Base-by-base conservation (phyloP, 2,329 filamentous ascomycete species). In the Fusarium armeniacum region DNA sequence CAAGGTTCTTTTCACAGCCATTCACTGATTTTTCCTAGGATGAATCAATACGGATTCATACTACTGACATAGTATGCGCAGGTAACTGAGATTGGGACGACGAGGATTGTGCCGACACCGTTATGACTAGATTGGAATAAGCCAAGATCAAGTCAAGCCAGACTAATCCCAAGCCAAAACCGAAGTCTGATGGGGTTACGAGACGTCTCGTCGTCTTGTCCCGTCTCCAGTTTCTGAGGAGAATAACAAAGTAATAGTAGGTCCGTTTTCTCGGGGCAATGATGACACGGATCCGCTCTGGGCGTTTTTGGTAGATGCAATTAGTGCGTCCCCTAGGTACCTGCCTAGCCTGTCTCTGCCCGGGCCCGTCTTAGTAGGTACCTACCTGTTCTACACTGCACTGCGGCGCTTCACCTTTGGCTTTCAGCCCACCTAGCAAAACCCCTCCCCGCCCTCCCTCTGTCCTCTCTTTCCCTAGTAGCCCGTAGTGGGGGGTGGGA, bases 261-360 rank as follows among this genome's bases (percentile, higher is more conserved):
- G 36, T 44, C 30, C 40, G 49, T 12, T 50, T 50, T 45, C 60
- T 41, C 45, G 28, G 28, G 28, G 28, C 28, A 46, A 44, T 68
- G 62, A 68, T 68, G 50, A 49, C 62, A 70, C 49, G 62, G 62
- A 50, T 65, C 62, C 62, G 55, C 62, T 55, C 43, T 65, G 43
- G 52, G 62, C 62, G 46, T 50, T 52, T 62, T 56, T 62, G 55
- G 61, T 40, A 26, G 38, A 63, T 63, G 58, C 8, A 28, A 51
- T 51, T 51, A 51, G 47, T 33, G 24, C 18, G 18, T 51, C 47
- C 24, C 47, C 36, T 20, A 40, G 36, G n/a, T 22, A 40, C 36
- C 36, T 22, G 36, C 36, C 36, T 40, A 20, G 36, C 36, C 36
- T 40, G 36, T 33, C 13, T 35, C 26, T 46, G 16, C n/a, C 28